A percentile compares a stretch with the other conserved stretches of the same genome.
phyloP scores from a whole-genome alignment of 108 stramenopile species.

The Conticribra guillardii region DNA sequence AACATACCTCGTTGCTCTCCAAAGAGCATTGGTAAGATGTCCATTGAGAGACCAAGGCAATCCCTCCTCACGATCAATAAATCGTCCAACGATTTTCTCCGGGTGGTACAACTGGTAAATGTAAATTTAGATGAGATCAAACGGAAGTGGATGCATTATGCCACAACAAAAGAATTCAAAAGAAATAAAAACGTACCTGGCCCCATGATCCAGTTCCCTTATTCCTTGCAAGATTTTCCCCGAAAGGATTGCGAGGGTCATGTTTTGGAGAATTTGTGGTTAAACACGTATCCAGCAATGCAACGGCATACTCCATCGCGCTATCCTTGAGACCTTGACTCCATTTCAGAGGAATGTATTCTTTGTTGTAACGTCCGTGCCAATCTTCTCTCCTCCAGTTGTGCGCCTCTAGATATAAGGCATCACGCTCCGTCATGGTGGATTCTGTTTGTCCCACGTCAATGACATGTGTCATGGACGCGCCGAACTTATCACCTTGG shows the following conservation, averaged over 20 bases:
- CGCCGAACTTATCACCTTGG: conserved; percentile 4
- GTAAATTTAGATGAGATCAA: too few species aligned
- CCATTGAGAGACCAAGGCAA: conserved; percentile 31
- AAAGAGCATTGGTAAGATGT: not conserved
- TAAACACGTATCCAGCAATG: conserved; percentile 21
- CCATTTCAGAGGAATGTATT: conserved; percentile 37
- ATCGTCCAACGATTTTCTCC: conserved; percentile 27
- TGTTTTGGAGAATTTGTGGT: conserved; percentile 8
- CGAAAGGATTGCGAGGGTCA: conserved; percentile 29
- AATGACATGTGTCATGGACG: conserved; percentile 4
- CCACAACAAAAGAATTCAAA: too few species aligned
- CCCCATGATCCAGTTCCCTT: conserved; percentile 15
- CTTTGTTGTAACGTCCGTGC: conserved; percentile 23
- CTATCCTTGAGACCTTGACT: conserved; percentile 18
- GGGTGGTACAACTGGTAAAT: conserved; percentile 31
- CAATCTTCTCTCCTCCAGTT: conserved; percentile 28
- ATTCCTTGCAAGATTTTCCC: conserved; percentile 36
- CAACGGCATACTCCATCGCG: conserved; percentile 27
- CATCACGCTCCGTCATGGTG: conserved; percentile 30
- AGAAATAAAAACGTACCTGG: too few species aligned
- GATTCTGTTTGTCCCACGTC: conserved; percentile 30
- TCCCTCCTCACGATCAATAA: conserved; percentile 36
- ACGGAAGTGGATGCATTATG: too few species aligned
- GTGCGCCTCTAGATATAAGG: conserved; percentile 28
- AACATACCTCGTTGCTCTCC: conserved; percentile 41